Evolutionary conservation across 148 eudicot species (phyloP).

Genomic region (Limonium bicolor): DNA sequence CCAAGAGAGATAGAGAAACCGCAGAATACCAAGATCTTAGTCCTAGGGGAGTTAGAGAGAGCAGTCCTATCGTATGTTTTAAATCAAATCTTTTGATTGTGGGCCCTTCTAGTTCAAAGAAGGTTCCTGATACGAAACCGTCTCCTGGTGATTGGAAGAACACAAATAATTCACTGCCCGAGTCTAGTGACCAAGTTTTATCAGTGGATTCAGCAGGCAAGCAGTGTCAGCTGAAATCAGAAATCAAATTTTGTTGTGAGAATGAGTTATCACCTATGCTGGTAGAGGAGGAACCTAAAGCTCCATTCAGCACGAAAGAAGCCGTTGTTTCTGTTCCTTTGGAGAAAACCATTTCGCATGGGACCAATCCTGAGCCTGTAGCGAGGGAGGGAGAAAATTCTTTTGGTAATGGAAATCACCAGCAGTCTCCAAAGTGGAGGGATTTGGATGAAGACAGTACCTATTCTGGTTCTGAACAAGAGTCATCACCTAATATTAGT

Average conservation of each 20-base stretch:
- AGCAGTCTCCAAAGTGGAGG: too few species aligned
- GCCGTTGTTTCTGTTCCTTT: too few species aligned
- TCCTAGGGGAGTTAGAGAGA: conserved; percentile 21
- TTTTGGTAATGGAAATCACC: too few species aligned
- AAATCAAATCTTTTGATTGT: conserved; percentile 51
- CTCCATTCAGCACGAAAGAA: too few species aligned
- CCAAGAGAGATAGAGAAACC: conserved; percentile 25
- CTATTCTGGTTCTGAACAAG: too few species aligned
- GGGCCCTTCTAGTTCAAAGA: conserved; percentile 24
- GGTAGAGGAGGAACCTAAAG: conserved; percentile 15
- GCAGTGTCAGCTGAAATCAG: conserved; percentile 13
- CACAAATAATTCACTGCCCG: conserved; percentile 3
- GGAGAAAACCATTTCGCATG: too few species aligned
- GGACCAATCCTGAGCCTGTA: too few species aligned
- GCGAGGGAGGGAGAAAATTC: too few species aligned
- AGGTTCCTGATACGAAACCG: conserved; percentile 10
- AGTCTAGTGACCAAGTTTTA: conserved; percentile 10
- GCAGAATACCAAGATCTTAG: conserved; percentile 12
- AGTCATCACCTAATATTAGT: too few species aligned
- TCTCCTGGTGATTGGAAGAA: conserved; percentile 12
- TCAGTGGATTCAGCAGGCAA: conserved; percentile 7
- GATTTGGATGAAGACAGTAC: too few species aligned
- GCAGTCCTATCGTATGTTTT: conserved; percentile 55
- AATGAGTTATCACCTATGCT: conserved; percentile 5
- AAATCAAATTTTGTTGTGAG: conserved; percentile 6